Evolutionary conservation across 495 filamentous ascomycete species (phyloP).

Genomic region (Hypoxylon crocopeplum): DNA sequence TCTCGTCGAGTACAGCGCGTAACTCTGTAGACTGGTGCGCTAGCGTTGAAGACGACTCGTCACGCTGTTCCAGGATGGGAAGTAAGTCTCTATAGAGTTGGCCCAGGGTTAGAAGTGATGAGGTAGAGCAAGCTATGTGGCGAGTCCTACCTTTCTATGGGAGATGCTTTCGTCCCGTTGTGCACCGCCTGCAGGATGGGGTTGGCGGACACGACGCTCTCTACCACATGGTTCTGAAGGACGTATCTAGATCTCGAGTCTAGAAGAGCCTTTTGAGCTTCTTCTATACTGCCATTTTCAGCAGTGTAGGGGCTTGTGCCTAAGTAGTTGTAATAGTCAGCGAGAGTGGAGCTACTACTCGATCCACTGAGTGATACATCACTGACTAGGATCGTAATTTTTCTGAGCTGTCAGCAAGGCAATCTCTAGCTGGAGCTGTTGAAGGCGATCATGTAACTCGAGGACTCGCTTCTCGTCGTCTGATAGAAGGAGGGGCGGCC

Average conservation of each 20-base stretch:
- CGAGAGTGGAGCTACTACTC: not conserved
- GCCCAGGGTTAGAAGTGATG: constrained; percentile 7
- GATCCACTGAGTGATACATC: constrained; percentile 2
- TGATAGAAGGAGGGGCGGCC: constrained; percentile 58
- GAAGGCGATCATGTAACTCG: constrained; percentile 70
- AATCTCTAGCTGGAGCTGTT: constrained; percentile 73
- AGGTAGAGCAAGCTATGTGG: not conserved
- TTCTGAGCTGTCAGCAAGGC: constrained; percentile 67
- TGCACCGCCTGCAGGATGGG: constrained; percentile 81
- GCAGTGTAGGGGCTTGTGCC: constrained; percentile 7
- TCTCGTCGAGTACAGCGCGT: constrained; percentile 51
- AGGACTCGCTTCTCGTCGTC: constrained; percentile 67
- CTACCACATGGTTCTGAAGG: constrained; percentile 69
- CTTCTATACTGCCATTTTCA: constrained; percentile 54
- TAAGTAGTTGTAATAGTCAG: not conserved
- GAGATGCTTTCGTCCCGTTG: constrained; percentile 66
- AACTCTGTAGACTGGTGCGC: constrained; percentile 62
- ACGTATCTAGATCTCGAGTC: constrained; percentile 72
- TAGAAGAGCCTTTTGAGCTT: constrained; percentile 69
- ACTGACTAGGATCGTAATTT: constrained; percentile 39
- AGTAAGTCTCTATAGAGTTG: constrained; percentile 63
- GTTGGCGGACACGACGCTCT: constrained; percentile 70
- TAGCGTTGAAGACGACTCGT: constrained; percentile 65
- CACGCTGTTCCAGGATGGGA: constrained; percentile 69
- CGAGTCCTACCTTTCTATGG: constrained; percentile 67